Conservation (phyloP, 176 grass and related monocot species). For the Microstegium vimineum region DNA sequence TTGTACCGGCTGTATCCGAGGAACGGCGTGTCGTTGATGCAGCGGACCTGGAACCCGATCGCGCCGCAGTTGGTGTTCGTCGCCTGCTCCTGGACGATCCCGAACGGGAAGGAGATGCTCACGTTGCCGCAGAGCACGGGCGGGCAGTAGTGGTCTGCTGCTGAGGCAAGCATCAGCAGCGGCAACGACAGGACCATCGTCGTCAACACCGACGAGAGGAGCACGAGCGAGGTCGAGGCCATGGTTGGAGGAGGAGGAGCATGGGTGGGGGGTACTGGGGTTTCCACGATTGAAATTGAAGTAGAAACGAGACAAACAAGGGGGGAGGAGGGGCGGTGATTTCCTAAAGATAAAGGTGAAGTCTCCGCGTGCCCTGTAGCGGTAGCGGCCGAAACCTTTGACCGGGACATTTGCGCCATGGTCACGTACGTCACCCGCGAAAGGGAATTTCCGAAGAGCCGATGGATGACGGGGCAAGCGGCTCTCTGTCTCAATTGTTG, state of each 20-base stretch:
- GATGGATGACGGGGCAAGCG: no score
- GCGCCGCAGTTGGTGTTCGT: neutral
- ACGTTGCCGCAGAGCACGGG: neutral
- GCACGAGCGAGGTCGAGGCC: neutral
- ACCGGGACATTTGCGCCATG: neutral
- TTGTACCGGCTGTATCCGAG: neutral
- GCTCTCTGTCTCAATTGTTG: no score
- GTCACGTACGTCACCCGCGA: no score
- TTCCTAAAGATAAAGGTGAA: neutral
- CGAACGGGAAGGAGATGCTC: neutral
- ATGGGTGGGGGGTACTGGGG: neutral
- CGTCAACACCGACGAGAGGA: neutral
- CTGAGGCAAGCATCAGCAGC: neutral
- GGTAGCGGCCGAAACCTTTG: neutral
- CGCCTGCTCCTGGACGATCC: neutral
- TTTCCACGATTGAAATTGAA: no score
- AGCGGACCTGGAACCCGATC: neutral
- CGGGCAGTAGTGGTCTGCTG: neutral
- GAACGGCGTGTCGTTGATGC: neutral
- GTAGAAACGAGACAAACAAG: no score
- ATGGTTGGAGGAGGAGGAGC: neutral
- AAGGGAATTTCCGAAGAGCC: no score
- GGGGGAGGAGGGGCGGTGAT: neutral
- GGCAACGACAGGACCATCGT: neutral
- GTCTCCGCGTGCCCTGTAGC: neutral